Base-by-base conservation (phyloP, 2,329 filamentous ascomycete genomes). In the Penicillium sp. region DNA sequence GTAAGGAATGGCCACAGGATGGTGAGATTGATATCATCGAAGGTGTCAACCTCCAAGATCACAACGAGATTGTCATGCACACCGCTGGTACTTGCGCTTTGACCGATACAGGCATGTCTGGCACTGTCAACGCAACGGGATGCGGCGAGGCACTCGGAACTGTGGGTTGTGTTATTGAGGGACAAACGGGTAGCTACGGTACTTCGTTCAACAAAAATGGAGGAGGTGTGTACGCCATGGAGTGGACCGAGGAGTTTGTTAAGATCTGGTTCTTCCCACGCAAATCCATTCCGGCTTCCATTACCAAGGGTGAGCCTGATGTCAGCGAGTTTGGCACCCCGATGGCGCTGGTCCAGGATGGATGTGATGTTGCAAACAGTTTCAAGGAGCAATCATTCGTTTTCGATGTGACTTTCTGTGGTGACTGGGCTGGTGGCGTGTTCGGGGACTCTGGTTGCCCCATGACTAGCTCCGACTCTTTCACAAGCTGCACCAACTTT, bases 401-500 rank as follows among this genome's bases (percentile, higher is more conserved):
- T 22, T 78, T 84, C 55, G 79, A 84, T 61, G 80, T 76, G 2
- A 81, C 80, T 1, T 84, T 84, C 69, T 84, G 82, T 58, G 82
- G 82, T 33, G 79, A 82, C 52, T 84, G 82, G 81, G 82, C 82
- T 8, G 82, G 82, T 13, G 64, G 67, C 16, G 76, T 79, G 2
- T 83, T 65, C 45, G 69, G 64, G 6, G 52, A 88, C 84, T 71
- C 72, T 47, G 68, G 73, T 33, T 84, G 87, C 63, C 70, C 73
- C 0, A 81, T 93, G 88, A 75, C 77, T 78, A 13, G 77, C 80
- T 49, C 80, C 83, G 13, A 65, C 75, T 50, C 88, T 82, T 11
- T 95, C 89, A 77, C 74, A 39, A 74, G 71, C 64, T 96, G 93
- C 76, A 73, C 86, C 37, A 84, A 86, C 31, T 96, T 86, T 71